Conservation (phyloP, 148 eudicot species). For the Rhododendron ovatum region DNA sequence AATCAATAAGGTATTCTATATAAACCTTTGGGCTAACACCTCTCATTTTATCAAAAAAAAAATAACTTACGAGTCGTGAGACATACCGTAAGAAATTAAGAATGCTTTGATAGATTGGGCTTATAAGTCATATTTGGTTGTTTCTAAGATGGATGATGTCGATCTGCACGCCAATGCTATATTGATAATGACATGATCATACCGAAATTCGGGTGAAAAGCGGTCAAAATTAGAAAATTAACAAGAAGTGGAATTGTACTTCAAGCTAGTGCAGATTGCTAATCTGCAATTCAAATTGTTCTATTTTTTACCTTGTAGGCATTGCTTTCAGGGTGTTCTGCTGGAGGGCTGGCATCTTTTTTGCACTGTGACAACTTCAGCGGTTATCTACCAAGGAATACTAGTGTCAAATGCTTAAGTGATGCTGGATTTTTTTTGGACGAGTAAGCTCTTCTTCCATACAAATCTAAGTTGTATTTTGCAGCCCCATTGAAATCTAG, state of each 20-base stretch:
- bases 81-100: background rate
- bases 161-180: background rate
- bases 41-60: background rate
- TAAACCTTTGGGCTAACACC: too few relatives aligned
- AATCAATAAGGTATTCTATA: too few relatives aligned
- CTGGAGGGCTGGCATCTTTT: constrained; percentile 87
- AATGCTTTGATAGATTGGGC: background rate
- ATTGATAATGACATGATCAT: background rate
- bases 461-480: background rate
- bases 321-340: constrained; percentile 92
- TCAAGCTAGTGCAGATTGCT: too few relatives aligned
- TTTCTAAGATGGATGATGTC: background rate
- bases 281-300: background rate
- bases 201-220: background rate
- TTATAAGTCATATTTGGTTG: background rate
- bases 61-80: background rate
- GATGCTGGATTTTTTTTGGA: constrained; percentile 95
- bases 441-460: constrained; percentile 33
- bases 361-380: constrained; percentile 78
- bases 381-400: constrained; percentile 57
- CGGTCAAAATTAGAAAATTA: background rate
- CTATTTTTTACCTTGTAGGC: constrained; percentile 38
- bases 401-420: constrained; percentile 78
- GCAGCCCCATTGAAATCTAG: background rate
- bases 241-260: background rate